Percentiles rank a stretch among this genome's conserved stretches.
Conservation (phyloP, 495 filamentous ascomycete species). For the Penicillium antarcticum region DNA sequence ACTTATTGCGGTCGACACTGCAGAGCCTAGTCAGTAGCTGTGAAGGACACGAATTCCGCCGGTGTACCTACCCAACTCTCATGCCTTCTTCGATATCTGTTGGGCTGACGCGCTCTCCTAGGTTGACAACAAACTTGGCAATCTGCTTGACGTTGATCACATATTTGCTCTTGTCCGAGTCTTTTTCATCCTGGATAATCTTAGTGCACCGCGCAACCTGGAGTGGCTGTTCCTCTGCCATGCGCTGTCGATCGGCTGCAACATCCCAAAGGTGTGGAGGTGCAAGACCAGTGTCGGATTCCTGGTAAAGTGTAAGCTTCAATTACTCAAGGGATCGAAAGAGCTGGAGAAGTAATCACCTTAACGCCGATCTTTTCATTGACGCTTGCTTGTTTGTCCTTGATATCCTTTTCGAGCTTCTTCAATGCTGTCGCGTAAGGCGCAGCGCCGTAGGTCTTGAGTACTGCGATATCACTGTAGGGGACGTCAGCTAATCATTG, state of each 20-base stretch:
- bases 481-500: conserved; percentile 22
- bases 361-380: conserved; percentile 95
- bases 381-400: conserved; percentile 91
- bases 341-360: conserved; percentile 35
- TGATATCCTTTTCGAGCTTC: conserved; percentile 97
- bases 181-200: conserved; percentile 96
- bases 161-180: conserved; percentile 98
- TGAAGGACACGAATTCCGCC: background rate
- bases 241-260: conserved; percentile 93
- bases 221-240: conserved; percentile 95
- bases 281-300: conserved; percentile 97
- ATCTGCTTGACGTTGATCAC: conserved; percentile 99
- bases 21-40: conserved; percentile 11
- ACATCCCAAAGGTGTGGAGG: conserved; percentile 99
- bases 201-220: conserved; percentile 98
- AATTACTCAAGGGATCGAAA: conserved; percentile 3
- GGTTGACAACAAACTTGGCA: conserved; percentile 97
- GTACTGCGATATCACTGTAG: conserved; percentile 91
- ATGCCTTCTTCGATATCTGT: conserved; percentile 99
- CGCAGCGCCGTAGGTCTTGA: conserved; percentile 97
- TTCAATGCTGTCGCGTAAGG: conserved; percentile 90
- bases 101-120: conserved; percentile 93
- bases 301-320: conserved; percentile 50
- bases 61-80: conserved; percentile 71
- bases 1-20: conserved; percentile 96